phyloP scores from a whole-genome alignment of 192 early-diverging fungal genomes.

The Backusella parvicylindrica region DNA sequence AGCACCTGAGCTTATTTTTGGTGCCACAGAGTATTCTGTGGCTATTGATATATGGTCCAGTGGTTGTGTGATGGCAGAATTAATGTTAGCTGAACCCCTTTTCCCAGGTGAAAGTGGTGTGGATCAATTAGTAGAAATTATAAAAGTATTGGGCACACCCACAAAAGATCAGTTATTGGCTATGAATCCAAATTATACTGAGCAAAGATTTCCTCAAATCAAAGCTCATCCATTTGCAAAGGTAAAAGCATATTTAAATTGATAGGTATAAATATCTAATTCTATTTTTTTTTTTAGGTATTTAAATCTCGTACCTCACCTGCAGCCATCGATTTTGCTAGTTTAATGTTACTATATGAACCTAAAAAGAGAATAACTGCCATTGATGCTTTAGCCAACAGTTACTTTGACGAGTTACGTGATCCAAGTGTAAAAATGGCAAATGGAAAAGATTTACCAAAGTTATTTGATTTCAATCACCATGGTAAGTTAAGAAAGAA shows the following conservation, averaged over 20 bases:
- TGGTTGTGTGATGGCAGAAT: constrained; percentile 94
- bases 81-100: constrained; percentile 85
- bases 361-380: constrained; percentile 78
- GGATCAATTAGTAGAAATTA: constrained; percentile 98
- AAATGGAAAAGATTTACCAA: constrained; percentile 77
- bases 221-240: constrained; percentile 84
- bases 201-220: constrained; percentile 96
- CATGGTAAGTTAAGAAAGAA: constrained; percentile 44
- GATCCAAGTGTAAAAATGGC: constrained; percentile 71
- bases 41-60: constrained; percentile 92
- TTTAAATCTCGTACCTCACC: constrained; percentile 78
- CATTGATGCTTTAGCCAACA: constrained; percentile 85
- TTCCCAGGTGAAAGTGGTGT: constrained; percentile 95
- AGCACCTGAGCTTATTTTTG: constrained; percentile 95
- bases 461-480: constrained; percentile 84
- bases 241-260: constrained; percentile 32
- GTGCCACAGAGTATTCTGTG: constrained; percentile 86
- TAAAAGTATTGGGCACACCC: constrained; percentile 95
- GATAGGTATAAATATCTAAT: neutral
- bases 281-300: constrained; percentile 42
- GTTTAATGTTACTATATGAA: constrained; percentile 87
- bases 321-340: constrained; percentile 82
- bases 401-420: constrained; percentile 96
- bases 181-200: constrained; percentile 97
- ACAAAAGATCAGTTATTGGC: constrained; percentile 90